Conservation (phyloP, 345 rosid species). For the Passiflora organensis region DNA sequence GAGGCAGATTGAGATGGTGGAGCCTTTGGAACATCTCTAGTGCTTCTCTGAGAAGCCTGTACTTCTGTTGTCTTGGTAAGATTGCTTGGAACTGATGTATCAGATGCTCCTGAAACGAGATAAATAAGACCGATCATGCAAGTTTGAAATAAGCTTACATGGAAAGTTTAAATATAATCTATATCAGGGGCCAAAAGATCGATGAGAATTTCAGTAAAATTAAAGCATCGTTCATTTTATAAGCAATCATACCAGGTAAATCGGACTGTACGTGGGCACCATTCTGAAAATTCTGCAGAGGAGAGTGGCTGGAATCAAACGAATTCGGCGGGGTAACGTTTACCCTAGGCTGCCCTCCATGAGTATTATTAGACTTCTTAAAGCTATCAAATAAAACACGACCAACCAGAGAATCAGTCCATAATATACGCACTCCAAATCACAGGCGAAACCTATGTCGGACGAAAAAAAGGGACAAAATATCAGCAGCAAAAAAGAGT, state of each 20-base stretch:
- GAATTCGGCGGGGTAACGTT: conserved; percentile 34
- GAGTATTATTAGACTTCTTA: conserved; percentile 68
- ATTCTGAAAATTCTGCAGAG: conserved; percentile 43
- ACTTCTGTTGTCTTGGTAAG: conserved; percentile 40
- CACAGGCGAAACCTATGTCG: no score
- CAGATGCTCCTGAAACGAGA: conserved; percentile 38
- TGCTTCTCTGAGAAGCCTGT: conserved; percentile 32
- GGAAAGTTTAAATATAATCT: background rate
- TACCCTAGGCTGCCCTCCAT: conserved; percentile 64
- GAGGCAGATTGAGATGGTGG: conserved; percentile 70
- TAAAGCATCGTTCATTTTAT: no score
- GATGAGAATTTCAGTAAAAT: no score
- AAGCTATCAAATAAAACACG: conserved; percentile 30
- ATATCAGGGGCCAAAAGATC: no score
- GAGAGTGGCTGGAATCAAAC: conserved; percentile 35
- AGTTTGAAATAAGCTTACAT: background rate
- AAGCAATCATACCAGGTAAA: conserved; percentile 46
- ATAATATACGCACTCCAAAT: background rate
- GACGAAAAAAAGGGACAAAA: background rate
- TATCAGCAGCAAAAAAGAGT: background rate
- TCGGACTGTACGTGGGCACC: conserved; percentile 50
- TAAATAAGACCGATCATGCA: background rate
- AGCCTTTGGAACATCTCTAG: conserved; percentile 66
- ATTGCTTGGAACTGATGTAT: conserved; percentile 35
- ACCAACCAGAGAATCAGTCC: background rate